phyloP scores from a whole-genome alignment of 176 grass and related monocot genomes.

The bread wheat (Triticum aestivum) region DNA sequence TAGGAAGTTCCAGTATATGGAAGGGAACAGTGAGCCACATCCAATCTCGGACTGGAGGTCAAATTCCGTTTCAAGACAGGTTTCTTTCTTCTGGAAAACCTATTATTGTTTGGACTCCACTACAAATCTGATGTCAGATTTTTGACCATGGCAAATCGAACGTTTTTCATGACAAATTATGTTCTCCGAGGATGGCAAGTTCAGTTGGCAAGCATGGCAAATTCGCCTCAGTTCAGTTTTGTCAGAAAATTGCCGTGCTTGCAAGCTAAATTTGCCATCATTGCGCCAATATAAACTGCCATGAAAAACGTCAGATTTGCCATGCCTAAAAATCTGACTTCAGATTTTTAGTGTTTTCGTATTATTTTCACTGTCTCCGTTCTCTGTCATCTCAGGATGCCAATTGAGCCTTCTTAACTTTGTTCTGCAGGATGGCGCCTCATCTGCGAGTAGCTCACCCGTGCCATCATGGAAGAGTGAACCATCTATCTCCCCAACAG shows the following conservation, averaged over 20 bases:
- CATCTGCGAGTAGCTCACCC: constrained; percentile 37
- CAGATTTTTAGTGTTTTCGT: too few relatives aligned
- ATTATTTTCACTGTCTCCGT: neutral
- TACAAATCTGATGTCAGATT: too few relatives aligned
- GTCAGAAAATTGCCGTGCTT: too few relatives aligned
- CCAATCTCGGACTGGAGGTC: constrained; percentile 75
- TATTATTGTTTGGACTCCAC: constrained; percentile 9
- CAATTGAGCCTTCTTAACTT: constrained; percentile 14
- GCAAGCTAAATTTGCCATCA: too few relatives aligned
- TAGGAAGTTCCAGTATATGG: constrained; percentile 66
- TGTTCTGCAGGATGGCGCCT: constrained; percentile 57
- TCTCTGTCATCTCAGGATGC: neutral
- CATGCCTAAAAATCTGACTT: too few relatives aligned
- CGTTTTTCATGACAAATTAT: too few relatives aligned
- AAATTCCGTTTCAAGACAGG: constrained; percentile 68
- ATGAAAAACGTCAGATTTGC: too few relatives aligned
- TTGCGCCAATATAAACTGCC: too few relatives aligned
- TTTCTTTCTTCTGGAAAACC: constrained; percentile 26
- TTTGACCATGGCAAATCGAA: too few relatives aligned
- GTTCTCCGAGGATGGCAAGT: too few relatives aligned
- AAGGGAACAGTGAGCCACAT: constrained; percentile 62
- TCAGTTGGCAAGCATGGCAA: too few relatives aligned
- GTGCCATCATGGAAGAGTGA: constrained; percentile 69
- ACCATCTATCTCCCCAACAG: constrained; percentile 40
- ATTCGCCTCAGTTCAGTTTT: too few relatives aligned